These are phyloP conservation scores for Trametes cinnabarina DNA, from an alignment of 768 basidiomycete species.

Conservation along the genomic window DNA sequence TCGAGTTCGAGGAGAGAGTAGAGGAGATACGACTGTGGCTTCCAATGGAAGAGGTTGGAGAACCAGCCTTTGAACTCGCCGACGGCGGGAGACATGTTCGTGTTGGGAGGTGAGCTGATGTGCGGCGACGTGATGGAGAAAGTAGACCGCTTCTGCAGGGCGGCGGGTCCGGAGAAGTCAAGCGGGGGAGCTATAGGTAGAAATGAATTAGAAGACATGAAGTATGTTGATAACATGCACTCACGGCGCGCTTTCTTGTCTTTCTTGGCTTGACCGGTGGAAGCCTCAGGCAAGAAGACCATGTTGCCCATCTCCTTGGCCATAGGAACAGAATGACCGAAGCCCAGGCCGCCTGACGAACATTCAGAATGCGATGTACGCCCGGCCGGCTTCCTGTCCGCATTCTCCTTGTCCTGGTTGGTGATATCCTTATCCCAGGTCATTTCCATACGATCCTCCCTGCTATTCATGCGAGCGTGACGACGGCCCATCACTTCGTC, in stretches of 20 bases:
- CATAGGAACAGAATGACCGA: constrained; percentile 33
- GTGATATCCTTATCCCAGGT: constrained; percentile 7
- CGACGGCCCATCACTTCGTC: neutral
- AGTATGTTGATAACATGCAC: constrained; percentile 26
- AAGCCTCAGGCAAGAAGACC: constrained; percentile 31
- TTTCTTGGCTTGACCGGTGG: constrained; percentile 39
- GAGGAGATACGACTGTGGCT: constrained; percentile 51
- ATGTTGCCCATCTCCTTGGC: constrained; percentile 57
- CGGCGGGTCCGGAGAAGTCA: constrained; percentile 46
- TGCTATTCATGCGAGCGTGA: constrained; percentile 1
- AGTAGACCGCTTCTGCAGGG: constrained; percentile 42
- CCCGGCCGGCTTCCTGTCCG: constrained; percentile 26
- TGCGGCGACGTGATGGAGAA: constrained; percentile 49
- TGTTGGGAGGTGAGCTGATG: constrained; percentile 37
- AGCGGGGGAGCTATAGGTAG: constrained; percentile 49
- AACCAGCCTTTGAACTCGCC: constrained; percentile 93
- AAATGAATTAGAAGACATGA: neutral
- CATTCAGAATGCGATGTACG: constrained; percentile 20
- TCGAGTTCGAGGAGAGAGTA: constrained; percentile 57
- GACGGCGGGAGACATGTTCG: constrained; percentile 60
- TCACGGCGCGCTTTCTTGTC: constrained; percentile 57
- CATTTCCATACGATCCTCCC: constrained; percentile 10
- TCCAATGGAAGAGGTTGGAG: constrained; percentile 93
- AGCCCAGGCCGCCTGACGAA: constrained; percentile 33
- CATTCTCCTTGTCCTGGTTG: constrained; percentile 41